A percentile compares a stretch with the other conserved stretches of the same genome.
Conservation (phyloP, 805 yeast genomes). For the Metschnikowia drakensbergensis region DNA sequence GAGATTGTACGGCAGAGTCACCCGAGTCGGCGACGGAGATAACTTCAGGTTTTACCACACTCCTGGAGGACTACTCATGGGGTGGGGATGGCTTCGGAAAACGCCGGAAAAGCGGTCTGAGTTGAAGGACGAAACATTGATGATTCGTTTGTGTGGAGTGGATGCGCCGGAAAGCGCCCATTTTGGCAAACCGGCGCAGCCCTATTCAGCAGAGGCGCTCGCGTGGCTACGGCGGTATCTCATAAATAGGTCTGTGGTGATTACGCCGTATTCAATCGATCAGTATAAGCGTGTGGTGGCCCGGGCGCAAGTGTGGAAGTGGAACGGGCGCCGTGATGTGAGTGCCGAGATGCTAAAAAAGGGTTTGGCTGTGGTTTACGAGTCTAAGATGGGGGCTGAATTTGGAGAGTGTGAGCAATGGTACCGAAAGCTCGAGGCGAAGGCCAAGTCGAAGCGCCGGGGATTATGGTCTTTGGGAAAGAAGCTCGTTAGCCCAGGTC, state of each 20-base stretch:
- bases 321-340: constrained; percentile 67
- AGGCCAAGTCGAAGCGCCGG: constrained; percentile 50
- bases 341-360: constrained; percentile 80
- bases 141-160: constrained; percentile 82
- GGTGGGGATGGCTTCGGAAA: constrained; percentile 89
- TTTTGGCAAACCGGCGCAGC: constrained; percentile 92
- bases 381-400: constrained; percentile 74
- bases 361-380: constrained; percentile 88
- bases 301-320: constrained; percentile 58
- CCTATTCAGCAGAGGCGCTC: constrained; percentile 79
- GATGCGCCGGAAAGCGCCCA: constrained; percentile 97
- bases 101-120: constrained; percentile 51
- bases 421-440: constrained; percentile 57
- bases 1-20: constrained; percentile 60
- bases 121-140: constrained; percentile 64
- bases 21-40: constrained; percentile 94
- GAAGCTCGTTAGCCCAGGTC: constrained; percentile 67
- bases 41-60: constrained; percentile 89
- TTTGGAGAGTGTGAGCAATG: constrained; percentile 71
- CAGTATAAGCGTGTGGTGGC: constrained; percentile 90
- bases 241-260: constrained; percentile 62
- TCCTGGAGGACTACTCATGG: constrained; percentile 83
- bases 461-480: constrained; percentile 70
- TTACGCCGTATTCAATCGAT: constrained; percentile 78
- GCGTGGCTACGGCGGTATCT: constrained; percentile 67